Conservation (phyloP, 2,329 filamentous ascomycete genomes). For the Diaporthe capsici region DNA sequence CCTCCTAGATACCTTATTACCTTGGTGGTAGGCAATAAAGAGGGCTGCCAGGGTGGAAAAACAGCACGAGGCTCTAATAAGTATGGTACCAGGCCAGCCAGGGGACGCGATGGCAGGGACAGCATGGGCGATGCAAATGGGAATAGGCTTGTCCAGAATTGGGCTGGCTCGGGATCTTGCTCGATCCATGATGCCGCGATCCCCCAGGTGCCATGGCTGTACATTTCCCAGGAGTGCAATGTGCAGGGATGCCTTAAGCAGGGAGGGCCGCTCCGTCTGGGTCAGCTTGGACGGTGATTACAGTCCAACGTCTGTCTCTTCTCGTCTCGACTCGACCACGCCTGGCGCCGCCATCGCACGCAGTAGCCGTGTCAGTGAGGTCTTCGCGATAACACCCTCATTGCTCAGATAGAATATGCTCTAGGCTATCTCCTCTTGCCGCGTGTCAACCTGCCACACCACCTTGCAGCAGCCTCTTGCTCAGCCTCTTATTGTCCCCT, state of each 20-base stretch:
- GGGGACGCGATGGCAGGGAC: neutral
- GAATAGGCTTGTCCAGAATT: conserved; percentile 17
- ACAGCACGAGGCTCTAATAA: neutral
- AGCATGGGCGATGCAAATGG: neutral
- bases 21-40: neutral
- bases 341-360: neutral
- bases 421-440: neutral
- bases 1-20: no score
- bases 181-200: conserved; percentile 33
- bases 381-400: neutral
- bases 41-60: neutral
- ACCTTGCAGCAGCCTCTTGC: conserved; percentile 1
- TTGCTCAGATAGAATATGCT: neutral
- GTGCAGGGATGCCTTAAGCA: neutral
- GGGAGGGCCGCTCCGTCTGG: neutral
- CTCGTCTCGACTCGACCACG: neutral
- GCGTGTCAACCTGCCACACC: neutral
- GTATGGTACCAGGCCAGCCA: neutral
- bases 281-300: neutral
- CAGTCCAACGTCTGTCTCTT: neutral
- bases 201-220: neutral
- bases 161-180: conserved; percentile 23
- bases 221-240: neutral
- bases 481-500: neutral
- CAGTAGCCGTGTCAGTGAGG: neutral